These are phyloP conservation scores for Aphanoascus verrucosus DNA, from an alignment of 2,329 filamentous ascomycete genomes.

Conservation along the genomic window DNA sequence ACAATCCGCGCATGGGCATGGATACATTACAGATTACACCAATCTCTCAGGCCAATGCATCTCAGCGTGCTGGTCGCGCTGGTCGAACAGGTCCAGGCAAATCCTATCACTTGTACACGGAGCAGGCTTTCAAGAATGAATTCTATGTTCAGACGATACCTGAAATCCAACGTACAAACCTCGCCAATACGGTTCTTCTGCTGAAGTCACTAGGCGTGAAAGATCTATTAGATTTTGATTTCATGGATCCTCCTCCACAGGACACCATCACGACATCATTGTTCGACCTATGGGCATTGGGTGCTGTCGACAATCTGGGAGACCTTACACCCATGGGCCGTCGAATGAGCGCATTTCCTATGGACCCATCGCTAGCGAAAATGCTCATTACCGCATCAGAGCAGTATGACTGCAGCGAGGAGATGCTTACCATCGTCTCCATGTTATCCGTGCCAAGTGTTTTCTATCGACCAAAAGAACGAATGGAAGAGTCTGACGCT, in stretches of 20 bases:
- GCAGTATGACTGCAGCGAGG: slow-evolving; percentile 85
- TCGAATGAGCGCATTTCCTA: slow-evolving; percentile 95
- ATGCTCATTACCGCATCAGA: slow-evolving; percentile 83
- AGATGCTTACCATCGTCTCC: slow-evolving; percentile 95
- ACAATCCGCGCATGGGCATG: slow-evolving; percentile 99
- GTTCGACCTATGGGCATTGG: slow-evolving; percentile 93
- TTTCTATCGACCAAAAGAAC: slow-evolving; percentile 93
- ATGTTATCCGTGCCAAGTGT: slow-evolving; percentile 96
- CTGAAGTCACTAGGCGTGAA: slow-evolving; percentile 91
- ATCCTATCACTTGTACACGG: slow-evolving; percentile 86
- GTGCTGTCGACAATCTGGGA: slow-evolving; percentile 85
- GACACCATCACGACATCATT: slow-evolving; percentile 95
- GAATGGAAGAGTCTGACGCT: slow-evolving; percentile 89
- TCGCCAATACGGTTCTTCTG: slow-evolving; percentile 87
- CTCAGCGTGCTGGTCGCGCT: slow-evolving; percentile 84
- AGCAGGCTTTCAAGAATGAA: slow-evolving; percentile 90
- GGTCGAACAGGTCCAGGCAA: slow-evolving; percentile 92
- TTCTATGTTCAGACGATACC: slow-evolving; percentile 95
- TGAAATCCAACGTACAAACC: slow-evolving; percentile 92
- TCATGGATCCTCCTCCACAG: slow-evolving; percentile 97
- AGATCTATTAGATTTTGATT: slow-evolving; percentile 91
- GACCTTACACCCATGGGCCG: slow-evolving; percentile 77
- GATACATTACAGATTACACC: slow-evolving; percentile 96
- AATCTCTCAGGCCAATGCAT: slow-evolving; percentile 91
- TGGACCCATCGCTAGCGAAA: slow-evolving; percentile 93